Evolutionary conservation across 2,329 filamentous ascomycete species (phyloP).

Genomic region (Sarocladiaceae sp.): DNA sequence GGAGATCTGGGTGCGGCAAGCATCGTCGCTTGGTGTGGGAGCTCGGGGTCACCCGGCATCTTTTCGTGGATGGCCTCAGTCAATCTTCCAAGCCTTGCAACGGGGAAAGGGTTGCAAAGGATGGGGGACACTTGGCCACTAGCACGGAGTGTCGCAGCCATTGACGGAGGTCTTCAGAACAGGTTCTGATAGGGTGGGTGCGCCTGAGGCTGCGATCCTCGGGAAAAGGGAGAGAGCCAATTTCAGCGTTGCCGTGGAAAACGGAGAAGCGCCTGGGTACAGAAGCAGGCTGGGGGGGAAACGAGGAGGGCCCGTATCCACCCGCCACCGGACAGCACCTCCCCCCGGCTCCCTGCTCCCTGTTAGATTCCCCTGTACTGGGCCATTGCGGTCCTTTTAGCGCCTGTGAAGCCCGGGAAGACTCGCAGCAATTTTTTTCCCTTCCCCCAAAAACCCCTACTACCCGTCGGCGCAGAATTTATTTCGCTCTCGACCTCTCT

Average conservation of each 20-base stretch:
- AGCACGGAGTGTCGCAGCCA: not conserved
- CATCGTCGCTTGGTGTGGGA: not conserved
- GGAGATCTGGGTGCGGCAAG: too few species aligned
- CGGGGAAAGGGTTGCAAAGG: not conserved
- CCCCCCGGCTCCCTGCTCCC: slow-evolving; percentile 22
- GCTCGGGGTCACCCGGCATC: slow-evolving; percentile 11
- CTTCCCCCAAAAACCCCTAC: slow-evolving; percentile 29
- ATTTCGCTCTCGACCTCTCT: slow-evolving; percentile 33
- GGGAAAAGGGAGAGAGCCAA: slow-evolving; percentile 10
- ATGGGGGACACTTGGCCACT: slow-evolving; percentile 6
- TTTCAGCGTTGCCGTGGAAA: slow-evolving; percentile 26
- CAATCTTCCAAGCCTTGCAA: not conserved
- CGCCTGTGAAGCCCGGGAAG: slow-evolving; percentile 37
- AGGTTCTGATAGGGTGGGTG: slow-evolving; percentile 2
- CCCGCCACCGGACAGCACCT: slow-evolving; percentile 9
- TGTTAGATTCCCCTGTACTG: slow-evolving; percentile 17
- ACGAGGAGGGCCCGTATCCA: slow-evolving; percentile 9
- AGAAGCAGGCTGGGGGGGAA: slow-evolving; percentile 5
- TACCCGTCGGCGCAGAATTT: slow-evolving; percentile 40
- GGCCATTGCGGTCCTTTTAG: slow-evolving; percentile 17
- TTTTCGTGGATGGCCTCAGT: slow-evolving; percentile 6
- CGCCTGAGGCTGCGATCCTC: slow-evolving; percentile 29
- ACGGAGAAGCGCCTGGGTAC: slow-evolving; percentile 14
- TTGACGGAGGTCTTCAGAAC: not conserved
- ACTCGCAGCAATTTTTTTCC: slow-evolving; percentile 53